Conservation (phyloP, 2,329 filamentous ascomycete species). For the Botryotinia narcissicola region DNA sequence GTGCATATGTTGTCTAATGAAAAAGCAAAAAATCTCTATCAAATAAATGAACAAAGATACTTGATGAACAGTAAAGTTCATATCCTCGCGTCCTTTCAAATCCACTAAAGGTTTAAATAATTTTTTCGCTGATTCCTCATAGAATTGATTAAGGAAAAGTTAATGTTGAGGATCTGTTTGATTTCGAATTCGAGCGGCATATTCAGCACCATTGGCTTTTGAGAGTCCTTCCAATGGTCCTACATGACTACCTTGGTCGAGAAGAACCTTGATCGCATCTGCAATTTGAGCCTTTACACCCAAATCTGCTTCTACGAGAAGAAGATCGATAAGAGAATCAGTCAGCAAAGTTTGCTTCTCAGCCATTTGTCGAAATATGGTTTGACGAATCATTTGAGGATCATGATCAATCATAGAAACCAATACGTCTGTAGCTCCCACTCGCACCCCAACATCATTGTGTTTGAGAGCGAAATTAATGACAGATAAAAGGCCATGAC, state of each 20-base stretch:
- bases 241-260: constrained; percentile 67
- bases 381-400: constrained; percentile 86
- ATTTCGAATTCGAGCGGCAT: constrained; percentile 59
- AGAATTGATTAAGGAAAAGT: constrained; percentile 82
- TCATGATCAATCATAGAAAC: constrained; percentile 96
- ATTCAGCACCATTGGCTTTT: constrained; percentile 63
- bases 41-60: constrained; percentile 89
- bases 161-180: constrained; percentile 73
- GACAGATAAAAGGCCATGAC: constrained; percentile 80
- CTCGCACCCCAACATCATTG: constrained; percentile 76
- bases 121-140: constrained; percentile 79
- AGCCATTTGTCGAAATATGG: constrained; percentile 87
- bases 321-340: constrained; percentile 86
- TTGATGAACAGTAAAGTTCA: constrained; percentile 75
- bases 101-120: constrained; percentile 85
- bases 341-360: constrained; percentile 84
- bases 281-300: constrained; percentile 95
- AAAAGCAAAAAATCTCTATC: constrained; percentile 91
- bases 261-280: constrained; percentile 88
- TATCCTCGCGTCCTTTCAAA: constrained; percentile 66
- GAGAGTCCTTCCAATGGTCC: constrained; percentile 57
- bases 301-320: constrained; percentile 86
- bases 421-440: constrained; percentile 90
- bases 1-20: constrained; percentile 83
- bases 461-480: constrained; percentile 91